Evolutionary conservation across 306 rosid species (phyloP).

Genomic region (Inga laurina): DNA sequence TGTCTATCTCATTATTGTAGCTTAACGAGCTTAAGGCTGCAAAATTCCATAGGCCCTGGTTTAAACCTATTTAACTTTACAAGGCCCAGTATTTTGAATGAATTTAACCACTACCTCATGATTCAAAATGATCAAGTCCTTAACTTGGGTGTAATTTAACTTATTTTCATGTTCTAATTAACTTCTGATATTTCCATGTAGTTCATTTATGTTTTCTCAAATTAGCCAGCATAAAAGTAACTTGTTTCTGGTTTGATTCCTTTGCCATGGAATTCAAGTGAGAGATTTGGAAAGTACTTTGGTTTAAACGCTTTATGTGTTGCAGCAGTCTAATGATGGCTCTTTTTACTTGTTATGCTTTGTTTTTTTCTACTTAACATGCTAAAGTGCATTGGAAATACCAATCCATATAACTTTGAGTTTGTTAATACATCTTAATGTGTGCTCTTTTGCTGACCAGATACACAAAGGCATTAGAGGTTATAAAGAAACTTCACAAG

Average conservation of each 20-base stretch:
- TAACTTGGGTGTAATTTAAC: not conserved
- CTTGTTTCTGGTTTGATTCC: not conserved
- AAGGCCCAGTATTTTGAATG: not conserved
- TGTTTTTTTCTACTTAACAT: not conserved
- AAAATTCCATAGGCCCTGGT: not conserved
- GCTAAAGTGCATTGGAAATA: constrained; percentile 13
- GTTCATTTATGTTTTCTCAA: not conserved
- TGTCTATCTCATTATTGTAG: not conserved
- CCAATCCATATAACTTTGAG: constrained; percentile 15
- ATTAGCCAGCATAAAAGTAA: not conserved
- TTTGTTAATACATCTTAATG: constrained; percentile 4
- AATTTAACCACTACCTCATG: not conserved
- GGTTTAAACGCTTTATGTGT: constrained; percentile 13
- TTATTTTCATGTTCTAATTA: not conserved
- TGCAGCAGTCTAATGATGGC: constrained; percentile 17
- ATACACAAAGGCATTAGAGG: constrained; percentile 94
- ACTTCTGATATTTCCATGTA: not conserved
- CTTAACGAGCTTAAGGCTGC: not conserved
- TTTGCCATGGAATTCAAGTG: not conserved
- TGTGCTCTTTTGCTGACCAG: constrained; percentile 40
- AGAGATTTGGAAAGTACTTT: not conserved
- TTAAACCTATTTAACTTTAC: not conserved
- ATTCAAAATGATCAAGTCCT: not conserved
- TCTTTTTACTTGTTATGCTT: constrained; percentile 1
- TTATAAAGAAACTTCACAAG: constrained; percentile 89